Conservation (phyloP, 1,284 basidiomycete species). For the Leccinum angustisporum region DNA sequence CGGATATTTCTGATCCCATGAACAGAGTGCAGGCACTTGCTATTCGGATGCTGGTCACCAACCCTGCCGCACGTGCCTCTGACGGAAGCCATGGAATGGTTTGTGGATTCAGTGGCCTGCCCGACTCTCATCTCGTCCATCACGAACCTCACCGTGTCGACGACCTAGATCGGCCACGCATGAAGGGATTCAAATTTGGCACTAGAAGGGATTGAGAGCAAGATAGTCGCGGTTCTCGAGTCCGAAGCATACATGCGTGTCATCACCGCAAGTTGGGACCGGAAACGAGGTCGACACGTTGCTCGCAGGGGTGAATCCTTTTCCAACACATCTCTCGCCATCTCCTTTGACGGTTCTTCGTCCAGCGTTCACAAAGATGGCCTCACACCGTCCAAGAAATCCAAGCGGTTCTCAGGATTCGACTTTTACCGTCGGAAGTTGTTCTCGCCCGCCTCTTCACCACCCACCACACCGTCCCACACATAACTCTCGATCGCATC, state of each 20-base stretch:
- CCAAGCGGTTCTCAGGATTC: constrained; percentile 84
- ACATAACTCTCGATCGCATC: constrained; percentile 54
- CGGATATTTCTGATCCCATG: too few relatives aligned
- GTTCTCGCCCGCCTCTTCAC: constrained; percentile 70
- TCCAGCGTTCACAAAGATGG: constrained; percentile 39
- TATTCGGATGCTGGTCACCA: too few relatives aligned
- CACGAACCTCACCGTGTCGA: too few relatives aligned
- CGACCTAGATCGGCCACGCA: too few relatives aligned
- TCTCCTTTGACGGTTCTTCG: constrained; percentile 57
- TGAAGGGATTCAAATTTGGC: too few relatives aligned
- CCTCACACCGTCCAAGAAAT: constrained; percentile 52
- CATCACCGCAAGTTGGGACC: constrained; percentile 72
- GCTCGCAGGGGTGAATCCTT: constrained; percentile 52
- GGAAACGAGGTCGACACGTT: constrained; percentile 58
- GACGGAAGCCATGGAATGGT: too few relatives aligned
- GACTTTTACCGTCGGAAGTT: constrained; percentile 94
- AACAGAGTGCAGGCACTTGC: too few relatives aligned
- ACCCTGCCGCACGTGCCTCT: too few relatives aligned
- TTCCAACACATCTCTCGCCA: constrained; percentile 65
- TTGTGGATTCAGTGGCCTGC: too few relatives aligned
- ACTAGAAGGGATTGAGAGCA: too few relatives aligned
- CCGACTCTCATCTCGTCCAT: too few relatives aligned
- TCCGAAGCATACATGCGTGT: constrained; percentile 67
- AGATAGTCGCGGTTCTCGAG: too few relatives aligned
- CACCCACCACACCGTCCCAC: constrained; percentile 47